Percentiles rank a stretch among this genome's conserved stretches.
These are phyloP conservation scores for Porphyrellus cyaneotinctus DNA, from an alignment of 768 basidiomycete genomes.

Conservation along the genomic window DNA sequence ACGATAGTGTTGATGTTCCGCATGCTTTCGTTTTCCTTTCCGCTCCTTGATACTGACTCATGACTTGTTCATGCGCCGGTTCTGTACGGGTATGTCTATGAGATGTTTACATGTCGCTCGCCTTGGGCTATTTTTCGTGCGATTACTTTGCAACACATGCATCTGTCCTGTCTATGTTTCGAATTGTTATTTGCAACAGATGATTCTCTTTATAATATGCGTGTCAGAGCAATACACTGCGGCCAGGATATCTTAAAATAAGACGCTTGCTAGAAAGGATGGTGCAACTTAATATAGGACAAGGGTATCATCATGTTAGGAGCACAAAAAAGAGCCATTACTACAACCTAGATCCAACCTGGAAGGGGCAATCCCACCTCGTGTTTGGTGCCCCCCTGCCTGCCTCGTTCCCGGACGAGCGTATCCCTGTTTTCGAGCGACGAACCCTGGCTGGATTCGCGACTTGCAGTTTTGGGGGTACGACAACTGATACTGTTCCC, in stretches of 20 bases:
- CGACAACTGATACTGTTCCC: not conserved
- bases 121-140: slow-evolving; percentile 12
- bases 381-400: not conserved
- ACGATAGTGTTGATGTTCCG: slow-evolving; percentile 27
- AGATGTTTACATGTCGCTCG: slow-evolving; percentile 21
- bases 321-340: not conserved
- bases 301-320: not conserved
- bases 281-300: not conserved
- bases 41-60: slow-evolving; percentile 30
- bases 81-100: slow-evolving; percentile 29
- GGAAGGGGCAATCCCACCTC: slow-evolving; percentile 31
- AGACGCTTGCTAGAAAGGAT: not conserved
- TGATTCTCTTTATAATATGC: slow-evolving; percentile 4
- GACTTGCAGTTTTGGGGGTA: not conserved
- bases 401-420: slow-evolving; percentile 14
- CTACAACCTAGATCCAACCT: slow-evolving; percentile 43
- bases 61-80: slow-evolving; percentile 27
- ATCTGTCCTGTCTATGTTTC: slow-evolving; percentile 18
- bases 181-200: slow-evolving; percentile 15
- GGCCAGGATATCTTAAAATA: not conserved
- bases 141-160: slow-evolving; percentile 10
- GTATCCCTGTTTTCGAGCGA: slow-evolving; percentile 13
- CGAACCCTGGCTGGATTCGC: slow-evolving; percentile 6
- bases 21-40: slow-evolving; percentile 30
- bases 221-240: not conserved